A percentile compares a stretch with the other conserved stretches of the same genome.
Evolutionary conservation across 352 stramenopile species (phyloP).

Genomic region (Phytophthora ramorum): DNA sequence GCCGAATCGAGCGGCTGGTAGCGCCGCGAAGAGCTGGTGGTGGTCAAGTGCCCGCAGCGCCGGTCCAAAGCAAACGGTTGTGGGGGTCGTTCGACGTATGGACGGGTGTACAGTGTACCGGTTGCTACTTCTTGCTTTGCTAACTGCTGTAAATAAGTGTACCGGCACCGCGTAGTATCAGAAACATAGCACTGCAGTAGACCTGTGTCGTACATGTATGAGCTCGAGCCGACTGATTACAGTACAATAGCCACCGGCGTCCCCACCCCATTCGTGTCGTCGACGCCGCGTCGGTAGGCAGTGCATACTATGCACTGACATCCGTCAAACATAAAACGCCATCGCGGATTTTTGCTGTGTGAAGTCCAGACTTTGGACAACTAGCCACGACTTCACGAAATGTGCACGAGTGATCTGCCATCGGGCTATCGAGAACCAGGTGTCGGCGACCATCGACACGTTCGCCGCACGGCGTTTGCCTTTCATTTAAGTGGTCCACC

Average conservation of each 20-base stretch:
- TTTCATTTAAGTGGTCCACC: neutral
- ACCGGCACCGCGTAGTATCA: no score
- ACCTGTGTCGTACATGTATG: no score
- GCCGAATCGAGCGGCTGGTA: conserved; percentile 11
- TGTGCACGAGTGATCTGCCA: neutral
- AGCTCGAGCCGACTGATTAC: no score
- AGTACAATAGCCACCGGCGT: no score
- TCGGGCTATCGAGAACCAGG: conserved; percentile 15
- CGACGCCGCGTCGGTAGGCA: no score
- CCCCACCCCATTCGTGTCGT: no score
- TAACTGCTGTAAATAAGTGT: no score
- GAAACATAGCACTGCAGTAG: no score
- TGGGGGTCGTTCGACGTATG: neutral
- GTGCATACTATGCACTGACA: neutral
- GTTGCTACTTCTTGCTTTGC: no score
- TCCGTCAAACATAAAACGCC: neutral
- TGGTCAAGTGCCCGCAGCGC: neutral
- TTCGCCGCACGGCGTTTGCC: no score
- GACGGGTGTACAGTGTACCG: no score
- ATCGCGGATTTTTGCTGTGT: neutral
- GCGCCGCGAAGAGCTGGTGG: neutral
- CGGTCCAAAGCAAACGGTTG: neutral
- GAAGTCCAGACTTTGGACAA: neutral
- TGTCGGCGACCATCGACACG: no score
- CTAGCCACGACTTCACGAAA: conserved; percentile 12